phyloP scores from a whole-genome alignment of 2,329 filamentous ascomycete genomes.

The Neonectria ditissima region DNA sequence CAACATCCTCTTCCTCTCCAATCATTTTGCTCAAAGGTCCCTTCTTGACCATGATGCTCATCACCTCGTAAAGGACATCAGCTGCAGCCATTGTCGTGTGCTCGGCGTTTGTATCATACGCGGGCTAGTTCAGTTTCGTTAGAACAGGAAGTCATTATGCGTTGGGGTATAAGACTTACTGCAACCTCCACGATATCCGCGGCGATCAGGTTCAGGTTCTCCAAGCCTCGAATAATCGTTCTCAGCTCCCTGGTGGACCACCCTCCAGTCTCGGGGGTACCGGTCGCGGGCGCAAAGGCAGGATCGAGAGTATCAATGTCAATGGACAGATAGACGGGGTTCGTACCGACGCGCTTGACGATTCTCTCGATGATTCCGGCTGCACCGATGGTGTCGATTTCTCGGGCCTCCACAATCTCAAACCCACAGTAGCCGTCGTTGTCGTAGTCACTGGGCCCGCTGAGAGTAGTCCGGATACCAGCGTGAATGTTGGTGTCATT shows the following conservation, averaged over 20 bases:
- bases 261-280: conserved; percentile 80
- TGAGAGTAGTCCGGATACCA: conserved; percentile 85
- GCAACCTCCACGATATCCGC: conserved; percentile 79
- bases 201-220: conserved; percentile 75
- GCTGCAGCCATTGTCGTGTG: conserved; percentile 80
- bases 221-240: conserved; percentile 76
- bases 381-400: conserved; percentile 64
- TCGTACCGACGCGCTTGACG: conserved; percentile 77
- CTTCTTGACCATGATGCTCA: conserved; percentile 85
- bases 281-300: conserved; percentile 81
- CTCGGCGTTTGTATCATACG: conserved; percentile 79
- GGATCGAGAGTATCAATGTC: conserved; percentile 89
- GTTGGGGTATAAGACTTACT: conserved; percentile 29
- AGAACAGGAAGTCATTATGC: not conserved
- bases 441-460: conserved; percentile 75
- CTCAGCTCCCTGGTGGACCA: conserved; percentile 80
- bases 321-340: conserved; percentile 83
- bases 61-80: conserved; percentile 79
- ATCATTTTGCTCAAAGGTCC: conserved; percentile 71
- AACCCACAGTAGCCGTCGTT: conserved; percentile 81
- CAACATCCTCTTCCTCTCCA: conserved; percentile 11
- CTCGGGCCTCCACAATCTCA: conserved; percentile 78
- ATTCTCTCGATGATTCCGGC: conserved; percentile 85
- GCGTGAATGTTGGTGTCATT: conserved; percentile 92
- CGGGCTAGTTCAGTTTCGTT: conserved; percentile 56